Evolutionary conservation across 164 flowering plant species (phyloP), one percentile per base, ranked within the genome.

Genomic region (Berberis vulgaris): DNA sequence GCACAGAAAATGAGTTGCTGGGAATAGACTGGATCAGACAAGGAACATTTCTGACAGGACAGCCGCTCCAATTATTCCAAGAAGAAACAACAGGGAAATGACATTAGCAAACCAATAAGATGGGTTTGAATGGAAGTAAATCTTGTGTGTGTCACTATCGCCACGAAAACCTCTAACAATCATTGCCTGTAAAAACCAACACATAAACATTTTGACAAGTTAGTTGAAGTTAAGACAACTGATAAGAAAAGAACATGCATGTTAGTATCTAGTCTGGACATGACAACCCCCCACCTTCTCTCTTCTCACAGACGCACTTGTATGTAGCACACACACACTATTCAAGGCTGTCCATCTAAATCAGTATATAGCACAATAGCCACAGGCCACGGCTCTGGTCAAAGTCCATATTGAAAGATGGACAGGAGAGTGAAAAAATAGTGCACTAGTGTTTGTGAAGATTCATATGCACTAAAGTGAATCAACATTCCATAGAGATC

Each of bases 81-180:
- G 40, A 62, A 90, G 83, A 71, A 82, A 80, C 43, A 84, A 61
- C 40, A 86, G 54, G 45, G 96, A 82, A 63, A 84, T 56, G 42
- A 79, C 5, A 72, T 90, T 82, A 45, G 79, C 83, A 54, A 76
- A 63, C 43, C 77, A 74, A 66, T 74, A 6, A 50, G 88, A 76
- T 52, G 85, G 70, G n/a, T 77, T 67, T 26, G 86, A 67, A 57
- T 82, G 78, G 64, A 82, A 76, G 78, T 88, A 81, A 39, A 93
- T 74, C 66, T 83, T 83, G 72, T 93, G 93, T 57, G 67, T 56
- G 46, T 67, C 75, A 76, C 87, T 72, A 73, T 93, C 84, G 13
- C 98, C 98, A 74, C 87, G 80, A 63, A 89, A 93, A 42, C 97
- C 98, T 78, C 97, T 78, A 49, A 83, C 87, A 65, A 88, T 90